Evolutionary conservation across 1,139 yeast genomes (phyloP), one percentile per base, ranked within the genome.

Genomic region (Geotrichum histeridarum): DNA sequence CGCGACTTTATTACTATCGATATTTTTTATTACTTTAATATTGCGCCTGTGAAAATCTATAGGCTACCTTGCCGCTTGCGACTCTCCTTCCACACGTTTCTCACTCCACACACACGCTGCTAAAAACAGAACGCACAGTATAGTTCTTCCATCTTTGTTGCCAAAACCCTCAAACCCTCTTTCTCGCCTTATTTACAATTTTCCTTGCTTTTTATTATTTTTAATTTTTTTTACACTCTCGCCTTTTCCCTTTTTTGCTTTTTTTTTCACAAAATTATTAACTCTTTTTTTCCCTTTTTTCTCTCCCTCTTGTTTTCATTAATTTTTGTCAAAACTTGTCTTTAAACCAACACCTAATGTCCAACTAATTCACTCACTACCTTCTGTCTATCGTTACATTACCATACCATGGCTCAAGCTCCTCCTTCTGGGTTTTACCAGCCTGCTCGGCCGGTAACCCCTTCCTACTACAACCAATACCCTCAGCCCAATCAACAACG

Each of bases 381-480:
- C 37, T 31, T 18, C 18, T 15, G 36, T 46, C 46, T 17, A 50
- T 50, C 48, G 36, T 50, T 37, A 27, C 33, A n/a, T 33, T 17
- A 50, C 47, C 42, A 50, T 50, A 50, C 47, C 42, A 50, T 50
- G 52, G 52, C 52, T 35, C 52, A 50, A 42, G 52, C 52, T 36
- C 47, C 47, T 50, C 42, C 48, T 7, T 42, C 52, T 36, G 52
- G 52, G 4, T 50, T 42, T 18, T 35, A 42, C 48, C 48, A 42
- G 43, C 35, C 48, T 5, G 36, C 48, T 4, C 33, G 52, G 37
- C 36, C 50, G n/a, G 50, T 37, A 5, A 38, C 50, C n/a, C 50
- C 50, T 15, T 37, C 50, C 32, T 18, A 47, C 50, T 47, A 18
- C 17, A 35, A 33, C 11, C 45, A 35, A 17, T 50, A 50, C 36